phyloP scores from a whole-genome alignment of 768 basidiomycete species.

The Ramaria rubella region DNA sequence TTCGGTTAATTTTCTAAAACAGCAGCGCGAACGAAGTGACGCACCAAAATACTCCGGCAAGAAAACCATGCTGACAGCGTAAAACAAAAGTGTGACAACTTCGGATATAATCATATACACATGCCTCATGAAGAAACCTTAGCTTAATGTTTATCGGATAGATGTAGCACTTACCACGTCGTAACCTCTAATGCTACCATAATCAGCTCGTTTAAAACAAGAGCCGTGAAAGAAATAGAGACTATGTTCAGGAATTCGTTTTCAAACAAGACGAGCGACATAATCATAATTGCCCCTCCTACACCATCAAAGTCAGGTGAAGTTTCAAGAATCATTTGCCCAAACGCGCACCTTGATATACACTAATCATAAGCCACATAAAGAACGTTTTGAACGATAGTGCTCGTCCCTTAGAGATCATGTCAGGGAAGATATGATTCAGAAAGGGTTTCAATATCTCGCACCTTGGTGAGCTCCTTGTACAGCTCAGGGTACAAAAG shows the following conservation, averaged over 20 bases:
- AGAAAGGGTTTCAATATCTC: conserved; percentile 11
- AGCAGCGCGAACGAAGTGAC: conserved; percentile 21
- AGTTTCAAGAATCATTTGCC: background rate
- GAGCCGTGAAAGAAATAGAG: conserved; percentile 93
- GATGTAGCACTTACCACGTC: conserved; percentile 59
- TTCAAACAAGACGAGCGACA: conserved; percentile 93
- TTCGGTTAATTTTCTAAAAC: background rate
- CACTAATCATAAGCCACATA: conserved; percentile 93
- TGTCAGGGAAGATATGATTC: background rate
- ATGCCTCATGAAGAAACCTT: conserved; percentile 51
- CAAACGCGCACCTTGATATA: conserved; percentile 75
- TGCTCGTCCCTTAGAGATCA: conserved; percentile 67
- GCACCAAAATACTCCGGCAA: conserved; percentile 95
- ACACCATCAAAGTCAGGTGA: background rate
- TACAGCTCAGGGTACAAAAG: conserved; percentile 95
- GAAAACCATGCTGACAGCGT: conserved; percentile 87
- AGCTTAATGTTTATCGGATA: background rate
- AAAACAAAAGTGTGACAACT: conserved; percentile 80
- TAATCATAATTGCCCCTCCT: conserved; percentile 98
- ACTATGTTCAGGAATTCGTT: conserved; percentile 97
- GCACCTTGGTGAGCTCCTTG: conserved; percentile 93
- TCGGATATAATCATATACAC: conserved; percentile 91
- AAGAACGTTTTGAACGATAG: conserved; percentile 98
- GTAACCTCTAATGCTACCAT: conserved; percentile 99
- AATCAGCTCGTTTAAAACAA: conserved; percentile 94